phyloP scores from a whole-genome alignment of 2,329 filamentous ascomycete genomes.

The Penicillium verrucosum region DNA sequence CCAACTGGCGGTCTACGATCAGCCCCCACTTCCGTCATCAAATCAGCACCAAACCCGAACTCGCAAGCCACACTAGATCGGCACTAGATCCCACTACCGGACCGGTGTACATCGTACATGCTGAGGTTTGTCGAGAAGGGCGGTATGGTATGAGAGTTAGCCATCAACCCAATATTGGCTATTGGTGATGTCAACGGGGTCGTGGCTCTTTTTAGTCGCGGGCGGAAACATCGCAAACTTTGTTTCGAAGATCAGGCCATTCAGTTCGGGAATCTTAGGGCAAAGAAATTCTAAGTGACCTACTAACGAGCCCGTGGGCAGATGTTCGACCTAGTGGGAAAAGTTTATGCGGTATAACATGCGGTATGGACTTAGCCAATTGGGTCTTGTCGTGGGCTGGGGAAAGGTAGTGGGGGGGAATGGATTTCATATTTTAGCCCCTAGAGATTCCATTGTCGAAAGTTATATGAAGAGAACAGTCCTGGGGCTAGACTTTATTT shows the following conservation, averaged over 20 bases:
- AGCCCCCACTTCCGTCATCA: background rate
- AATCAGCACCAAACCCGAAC: background rate
- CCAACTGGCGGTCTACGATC: slow-evolving; percentile 6
- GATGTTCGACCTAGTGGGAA: background rate
- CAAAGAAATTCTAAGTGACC: background rate
- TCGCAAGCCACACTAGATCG: background rate
- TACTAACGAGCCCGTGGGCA: background rate
- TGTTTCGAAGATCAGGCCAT: background rate
- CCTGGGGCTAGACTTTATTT: background rate
- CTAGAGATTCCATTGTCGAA: background rate
- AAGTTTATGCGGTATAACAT: background rate
- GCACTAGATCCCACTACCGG: background rate
- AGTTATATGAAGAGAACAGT: background rate
- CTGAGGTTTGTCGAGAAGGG: background rate
- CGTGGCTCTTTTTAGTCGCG: background rate
- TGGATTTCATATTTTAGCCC: background rate
- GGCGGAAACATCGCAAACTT: no score
- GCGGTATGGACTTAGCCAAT: slow-evolving; percentile 6
- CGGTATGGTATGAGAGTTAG: background rate
- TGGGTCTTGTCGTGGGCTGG: background rate
- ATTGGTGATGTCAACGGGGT: background rate
- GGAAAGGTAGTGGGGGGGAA: background rate
- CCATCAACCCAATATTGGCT: background rate
- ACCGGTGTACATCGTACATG: background rate
- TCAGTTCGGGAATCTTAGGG: background rate